Evolutionary conservation across 2,329 filamentous ascomycete species (phyloP).

Genomic region (Balansia obtecta): DNA sequence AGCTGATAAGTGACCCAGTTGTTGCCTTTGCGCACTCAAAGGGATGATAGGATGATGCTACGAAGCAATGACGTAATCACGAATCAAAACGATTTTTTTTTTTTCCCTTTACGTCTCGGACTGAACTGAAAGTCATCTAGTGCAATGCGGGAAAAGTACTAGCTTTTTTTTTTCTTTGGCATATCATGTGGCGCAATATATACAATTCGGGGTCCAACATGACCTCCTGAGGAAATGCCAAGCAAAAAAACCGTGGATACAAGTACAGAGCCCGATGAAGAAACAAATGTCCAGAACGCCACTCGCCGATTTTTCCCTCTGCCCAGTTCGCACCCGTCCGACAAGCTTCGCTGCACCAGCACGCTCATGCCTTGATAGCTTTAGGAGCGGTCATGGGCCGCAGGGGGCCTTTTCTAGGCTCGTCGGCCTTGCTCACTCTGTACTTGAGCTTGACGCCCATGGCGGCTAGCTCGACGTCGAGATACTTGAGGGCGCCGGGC

Average conservation of each 20-base stretch:
- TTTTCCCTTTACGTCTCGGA: background rate
- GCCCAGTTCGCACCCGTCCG: too few species aligned
- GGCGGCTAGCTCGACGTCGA: constrained; percentile 88
- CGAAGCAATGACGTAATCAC: background rate
- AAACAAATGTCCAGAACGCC: background rate
- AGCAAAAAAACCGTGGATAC: background rate
- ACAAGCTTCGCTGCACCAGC: background rate
- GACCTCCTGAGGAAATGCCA: constrained; percentile 2
- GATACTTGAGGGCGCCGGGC: constrained; percentile 79
- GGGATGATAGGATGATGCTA: background rate
- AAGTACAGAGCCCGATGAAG: background rate
- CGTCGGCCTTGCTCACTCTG: constrained; percentile 51
- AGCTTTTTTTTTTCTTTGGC: too few species aligned
- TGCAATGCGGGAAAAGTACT: background rate
- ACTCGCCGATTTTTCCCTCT: background rate
- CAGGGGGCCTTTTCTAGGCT: constrained; percentile 39
- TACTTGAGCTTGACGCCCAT: constrained; percentile 97
- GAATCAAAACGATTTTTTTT: background rate
- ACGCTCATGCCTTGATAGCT: constrained; percentile 5
- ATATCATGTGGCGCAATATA: background rate
- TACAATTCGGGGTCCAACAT: background rate
- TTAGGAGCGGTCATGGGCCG: constrained; percentile 22
- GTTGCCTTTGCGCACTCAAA: too few species aligned
- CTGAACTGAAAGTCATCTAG: background rate
- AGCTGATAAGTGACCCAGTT: too few species aligned